Conservation (phyloP, 1,139 yeast genomes). For the Saccharomyces hybrid region DNA sequence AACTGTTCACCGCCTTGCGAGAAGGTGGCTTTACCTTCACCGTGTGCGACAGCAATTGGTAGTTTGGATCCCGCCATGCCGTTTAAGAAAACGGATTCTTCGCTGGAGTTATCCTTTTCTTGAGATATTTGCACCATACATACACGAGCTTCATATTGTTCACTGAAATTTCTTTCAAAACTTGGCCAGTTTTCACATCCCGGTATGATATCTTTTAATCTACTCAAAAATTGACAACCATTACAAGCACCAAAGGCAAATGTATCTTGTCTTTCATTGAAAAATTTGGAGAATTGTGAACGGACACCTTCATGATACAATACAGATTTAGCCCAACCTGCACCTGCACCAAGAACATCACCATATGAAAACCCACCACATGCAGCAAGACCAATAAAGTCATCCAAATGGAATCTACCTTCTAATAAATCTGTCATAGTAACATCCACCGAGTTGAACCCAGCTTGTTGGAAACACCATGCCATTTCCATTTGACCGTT, state of each 20-base stretch:
- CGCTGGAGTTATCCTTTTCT: slow-evolving; percentile 41
- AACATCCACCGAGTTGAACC: slow-evolving; percentile 86
- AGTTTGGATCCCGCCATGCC: slow-evolving; percentile 88
- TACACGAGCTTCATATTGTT: slow-evolving; percentile 95
- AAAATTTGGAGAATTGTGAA: slow-evolving; percentile 67
- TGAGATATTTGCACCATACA: slow-evolving; percentile 75
- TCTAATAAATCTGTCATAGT: slow-evolving; percentile 90
- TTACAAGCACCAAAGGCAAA: slow-evolving; percentile 99
- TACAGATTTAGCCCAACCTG: slow-evolving; percentile 99
- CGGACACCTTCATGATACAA: slow-evolving; percentile 74
- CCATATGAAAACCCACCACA: slow-evolving; percentile 99
- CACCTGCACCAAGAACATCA: slow-evolving; percentile 98
- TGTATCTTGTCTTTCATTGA: slow-evolving; percentile 80
- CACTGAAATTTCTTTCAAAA: slow-evolving; percentile 83
- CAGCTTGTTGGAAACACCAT: slow-evolving; percentile 91
- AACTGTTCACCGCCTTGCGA: slow-evolving; percentile 33
- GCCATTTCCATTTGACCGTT: slow-evolving; percentile 99
- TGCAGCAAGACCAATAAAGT: slow-evolving; percentile 91
- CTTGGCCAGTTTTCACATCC: slow-evolving; percentile 97
- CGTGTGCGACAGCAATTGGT: slow-evolving; percentile 98
- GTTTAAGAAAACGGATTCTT: slow-evolving; percentile 60
- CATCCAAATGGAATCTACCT: slow-evolving; percentile 65
- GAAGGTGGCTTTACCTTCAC: slow-evolving; percentile 91
- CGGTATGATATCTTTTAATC: slow-evolving; percentile 81
- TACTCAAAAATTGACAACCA: slow-evolving; percentile 94